Base-by-base conservation (phyloP, 352 stramenopile genomes). In the Peronospora destructor region DNA sequence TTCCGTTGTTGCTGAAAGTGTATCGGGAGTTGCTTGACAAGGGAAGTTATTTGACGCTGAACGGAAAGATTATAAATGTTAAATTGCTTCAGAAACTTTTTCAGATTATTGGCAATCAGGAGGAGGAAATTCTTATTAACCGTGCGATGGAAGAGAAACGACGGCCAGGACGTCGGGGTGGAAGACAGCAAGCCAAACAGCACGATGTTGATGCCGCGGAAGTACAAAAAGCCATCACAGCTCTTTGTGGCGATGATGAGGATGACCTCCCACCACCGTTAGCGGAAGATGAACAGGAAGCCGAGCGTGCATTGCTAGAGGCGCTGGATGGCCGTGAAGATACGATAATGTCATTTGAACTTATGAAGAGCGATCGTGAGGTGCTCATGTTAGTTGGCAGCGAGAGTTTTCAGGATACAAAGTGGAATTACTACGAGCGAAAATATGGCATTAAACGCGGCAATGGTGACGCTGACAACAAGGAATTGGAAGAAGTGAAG, bases 101-200 rank as follows among this genome's bases (percentile, higher is more conserved):
- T 35, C 56, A 81, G 9, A 84, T 85, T 0, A 97, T 99, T 59
- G 95, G 95, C 23, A 76, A 68, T 33, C 87, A 93, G 38, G 95
- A 99, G 66, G 91, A 95, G 29, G 91, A 97, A 44, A 98, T 98
- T 50, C 73, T 99, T 8, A 83, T 72, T 5, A 73, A 83, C 21
- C 76, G 82, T 17, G 64, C 75, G 0, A 60, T 76, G 29, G 76
- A 89, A 49, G 75, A 90, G 45, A 67, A 75, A 39, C 51, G 43
- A 34, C 68, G 68, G 2, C 62, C 64, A 6, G 69, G 73, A 42
- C 63, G 53, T 25, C 51, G 62, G 23, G 50, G 60, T 4, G 56
- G 59, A 23, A 45, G 66, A 28, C 46, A 65, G 17, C 40, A 68
- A n/a, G 34, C 53, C 6, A 63, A 53, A 17, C 68, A 66, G 14